phyloP scores from a whole-genome alignment of 345 rosid species.

The Syzygium grande region DNA sequence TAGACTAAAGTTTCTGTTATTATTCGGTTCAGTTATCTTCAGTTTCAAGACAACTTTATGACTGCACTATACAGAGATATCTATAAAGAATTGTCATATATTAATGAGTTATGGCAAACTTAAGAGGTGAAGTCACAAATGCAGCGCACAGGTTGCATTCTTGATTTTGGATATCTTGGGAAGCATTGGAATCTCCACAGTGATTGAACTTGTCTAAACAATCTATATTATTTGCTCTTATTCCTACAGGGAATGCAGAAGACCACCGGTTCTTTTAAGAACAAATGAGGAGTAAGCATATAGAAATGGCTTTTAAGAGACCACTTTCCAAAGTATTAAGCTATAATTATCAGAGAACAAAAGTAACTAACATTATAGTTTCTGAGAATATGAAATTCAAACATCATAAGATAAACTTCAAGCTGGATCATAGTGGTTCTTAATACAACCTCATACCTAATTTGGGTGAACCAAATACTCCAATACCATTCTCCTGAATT shows the following conservation, averaged over 20 bases:
- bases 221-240: not conserved
- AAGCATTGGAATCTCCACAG: not conserved
- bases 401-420: not conserved
- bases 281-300: not conserved
- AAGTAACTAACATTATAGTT: not conserved
- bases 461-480: not conserved
- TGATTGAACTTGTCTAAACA: not conserved
- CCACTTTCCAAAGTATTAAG: not conserved
- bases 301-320: not conserved
- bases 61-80: not conserved
- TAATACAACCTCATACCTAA: not conserved
- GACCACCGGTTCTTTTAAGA: not conserved
- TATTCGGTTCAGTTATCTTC: not conserved
- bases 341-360: not conserved
- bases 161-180: not conserved
- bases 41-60: not conserved
- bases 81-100: not conserved
- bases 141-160: not conserved
- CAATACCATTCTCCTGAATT: not conserved
- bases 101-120: not conserved
- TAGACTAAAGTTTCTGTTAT: not conserved
- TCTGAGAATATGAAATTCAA: not conserved
- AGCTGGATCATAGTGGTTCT: not conserved
- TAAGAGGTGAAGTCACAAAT: not conserved
- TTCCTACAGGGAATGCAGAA: not conserved